Evolutionary conservation across 805 yeast genomes (phyloP).

Genomic region (Diddensiella transvaalensis): DNA sequence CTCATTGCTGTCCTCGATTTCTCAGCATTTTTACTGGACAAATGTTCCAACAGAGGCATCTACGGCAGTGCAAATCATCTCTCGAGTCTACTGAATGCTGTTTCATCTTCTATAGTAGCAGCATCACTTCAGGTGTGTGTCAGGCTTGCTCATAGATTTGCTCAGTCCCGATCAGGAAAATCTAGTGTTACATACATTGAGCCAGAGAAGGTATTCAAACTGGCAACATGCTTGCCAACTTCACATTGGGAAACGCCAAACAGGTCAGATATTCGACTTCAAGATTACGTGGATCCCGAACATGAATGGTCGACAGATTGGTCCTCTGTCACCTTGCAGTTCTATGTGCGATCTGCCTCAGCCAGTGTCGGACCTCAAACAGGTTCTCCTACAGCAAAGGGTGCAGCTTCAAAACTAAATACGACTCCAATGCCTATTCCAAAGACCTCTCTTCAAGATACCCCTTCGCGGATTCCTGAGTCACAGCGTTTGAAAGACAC

Average conservation of each 20-base stretch:
- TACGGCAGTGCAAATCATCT: conserved; percentile 66
- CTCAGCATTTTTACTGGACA: conserved; percentile 59
- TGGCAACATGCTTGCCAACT: conserved; percentile 53
- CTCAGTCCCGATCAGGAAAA: conserved; percentile 42
- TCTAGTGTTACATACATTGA: conserved; percentile 42
- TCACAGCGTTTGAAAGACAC: not conserved
- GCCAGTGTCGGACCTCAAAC: conserved; percentile 5
- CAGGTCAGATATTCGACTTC: conserved; percentile 23
- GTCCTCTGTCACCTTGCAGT: conserved; percentile 28
- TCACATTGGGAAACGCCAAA: conserved; percentile 27
- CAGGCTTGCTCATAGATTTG: conserved; percentile 57
- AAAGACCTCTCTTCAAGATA: not conserved
- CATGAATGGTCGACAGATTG: conserved; percentile 23
- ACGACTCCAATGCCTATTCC: not conserved
- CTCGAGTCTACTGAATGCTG: conserved; percentile 53
- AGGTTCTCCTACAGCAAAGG: conserved; percentile 3
- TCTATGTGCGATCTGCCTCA: conserved; percentile 21
- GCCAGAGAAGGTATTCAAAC: conserved; percentile 46
- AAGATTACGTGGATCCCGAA: conserved; percentile 25
- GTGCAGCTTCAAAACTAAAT: not conserved
- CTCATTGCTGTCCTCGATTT: conserved; percentile 56
- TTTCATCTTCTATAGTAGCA: conserved; percentile 56
- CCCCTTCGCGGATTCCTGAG: conserved; percentile 2
- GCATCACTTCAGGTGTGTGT: conserved; percentile 59
- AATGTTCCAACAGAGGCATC: conserved; percentile 62